Evolutionary conservation across 176 grass and related monocot species (phyloP).

Genomic region (Rhynchospora tenuis): DNA sequence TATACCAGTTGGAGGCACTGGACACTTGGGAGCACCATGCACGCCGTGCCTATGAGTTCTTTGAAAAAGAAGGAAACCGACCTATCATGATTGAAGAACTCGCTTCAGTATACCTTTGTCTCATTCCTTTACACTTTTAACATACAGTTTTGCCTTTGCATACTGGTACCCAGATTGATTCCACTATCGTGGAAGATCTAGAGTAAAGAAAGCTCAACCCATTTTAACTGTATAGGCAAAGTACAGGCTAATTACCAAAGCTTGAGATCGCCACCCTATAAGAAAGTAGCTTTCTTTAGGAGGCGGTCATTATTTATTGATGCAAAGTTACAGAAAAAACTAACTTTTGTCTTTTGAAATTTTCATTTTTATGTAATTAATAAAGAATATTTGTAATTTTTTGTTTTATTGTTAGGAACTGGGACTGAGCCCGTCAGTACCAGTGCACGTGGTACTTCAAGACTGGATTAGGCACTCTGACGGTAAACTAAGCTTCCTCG

Average conservation of each 20-base stretch:
- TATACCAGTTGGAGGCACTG: constrained; percentile 98
- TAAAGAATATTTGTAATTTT: neutral
- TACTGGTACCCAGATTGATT: neutral
- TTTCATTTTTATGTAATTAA: neutral
- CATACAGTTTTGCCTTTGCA: neutral
- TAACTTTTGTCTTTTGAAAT: neutral
- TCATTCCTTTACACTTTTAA: neutral
- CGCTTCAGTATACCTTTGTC: constrained; percentile 57
- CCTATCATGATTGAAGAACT: constrained; percentile 99
- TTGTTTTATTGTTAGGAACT: constrained; percentile 60
- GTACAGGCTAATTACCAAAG: neutral
- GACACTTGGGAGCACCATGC: constrained; percentile 95
- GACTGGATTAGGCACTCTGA: constrained; percentile 94
- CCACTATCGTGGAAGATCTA: neutral
- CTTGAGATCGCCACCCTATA: neutral
- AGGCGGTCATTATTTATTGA: neutral
- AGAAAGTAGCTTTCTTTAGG: neutral
- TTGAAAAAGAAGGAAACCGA: constrained; percentile 97
- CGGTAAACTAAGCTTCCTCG: constrained; percentile 94
- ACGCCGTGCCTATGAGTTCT: constrained; percentile 72
- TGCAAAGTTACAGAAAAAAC: neutral
- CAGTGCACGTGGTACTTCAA: constrained; percentile 93
- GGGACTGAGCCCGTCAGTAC: constrained; percentile 86
- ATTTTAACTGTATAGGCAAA: neutral
- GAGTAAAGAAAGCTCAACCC: neutral